A percentile compares a stretch with the other conserved stretches of the same genome.
These are phyloP conservation scores for Hypocreales sp. DNA, from an alignment of 2,329 filamentous ascomycete genomes.

Conservation along the genomic window DNA sequence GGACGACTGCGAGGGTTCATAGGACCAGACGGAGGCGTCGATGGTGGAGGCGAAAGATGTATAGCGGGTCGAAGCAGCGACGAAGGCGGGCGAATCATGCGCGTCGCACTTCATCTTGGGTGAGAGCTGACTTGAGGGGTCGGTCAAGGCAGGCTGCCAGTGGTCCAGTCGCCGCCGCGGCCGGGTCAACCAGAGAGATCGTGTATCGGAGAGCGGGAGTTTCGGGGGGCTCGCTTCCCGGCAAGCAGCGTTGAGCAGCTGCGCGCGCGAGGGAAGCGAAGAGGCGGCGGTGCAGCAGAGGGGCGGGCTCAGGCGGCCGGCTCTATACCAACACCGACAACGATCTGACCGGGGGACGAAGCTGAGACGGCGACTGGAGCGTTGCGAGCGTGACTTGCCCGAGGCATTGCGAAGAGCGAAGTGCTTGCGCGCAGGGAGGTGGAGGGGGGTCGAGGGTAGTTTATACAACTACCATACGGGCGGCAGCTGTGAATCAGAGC, in stretches of 20 bases:
- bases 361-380: slow-evolving; percentile 49
- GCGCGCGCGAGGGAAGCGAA: too few species aligned
- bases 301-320: too few species aligned
- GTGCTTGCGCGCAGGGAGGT: slow-evolving; percentile 14
- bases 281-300: too few species aligned
- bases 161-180: too few species aligned
- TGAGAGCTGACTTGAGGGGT: slow-evolving; percentile 11
- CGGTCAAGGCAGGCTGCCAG: slow-evolving; percentile 15
- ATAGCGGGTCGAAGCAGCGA: slow-evolving; percentile 29
- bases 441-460: slow-evolving; percentile 11
- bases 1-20: slow-evolving; percentile 56
- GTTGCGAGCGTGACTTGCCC: slow-evolving; percentile 31
- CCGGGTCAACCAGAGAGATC: too few species aligned
- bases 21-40: too few species aligned
- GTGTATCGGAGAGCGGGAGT: too few species aligned
- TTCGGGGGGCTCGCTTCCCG: too few species aligned
- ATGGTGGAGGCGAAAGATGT: too few species aligned
- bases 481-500: too few species aligned
- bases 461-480: slow-evolving; percentile 4
- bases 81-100: slow-evolving; percentile 35
- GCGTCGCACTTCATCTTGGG: slow-evolving; percentile 44
- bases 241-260: too few species aligned
- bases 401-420: slow-evolving; percentile 37
- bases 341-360: slow-evolving; percentile 43
- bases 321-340: too few species aligned